These are phyloP conservation scores for Trichophyton mentagrophytes DNA, from an alignment of 2,329 filamentous ascomycete species.

Conservation along the genomic window DNA sequence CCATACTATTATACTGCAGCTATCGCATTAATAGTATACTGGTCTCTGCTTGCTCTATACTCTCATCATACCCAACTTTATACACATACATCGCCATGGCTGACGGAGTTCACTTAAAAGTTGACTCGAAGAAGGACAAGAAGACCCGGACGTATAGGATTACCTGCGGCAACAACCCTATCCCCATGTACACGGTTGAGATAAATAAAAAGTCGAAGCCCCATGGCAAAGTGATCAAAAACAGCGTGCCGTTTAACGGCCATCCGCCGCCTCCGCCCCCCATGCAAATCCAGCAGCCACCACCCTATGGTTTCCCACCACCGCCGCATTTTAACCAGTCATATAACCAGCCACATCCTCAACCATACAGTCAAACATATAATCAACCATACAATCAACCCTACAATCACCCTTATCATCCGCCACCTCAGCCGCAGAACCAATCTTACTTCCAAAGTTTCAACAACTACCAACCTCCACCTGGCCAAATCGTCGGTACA, in stretches of 20 bases:
- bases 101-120: not conserved
- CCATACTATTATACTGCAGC: not conserved
- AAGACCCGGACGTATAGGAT: conserved; percentile 1
- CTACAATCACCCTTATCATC: not conserved
- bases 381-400: conserved; percentile 1
- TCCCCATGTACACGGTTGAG: conserved; percentile 9
- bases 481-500: conserved; percentile 5
- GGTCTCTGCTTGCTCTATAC: too few relatives aligned
- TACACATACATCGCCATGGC: not conserved
- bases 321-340: not conserved
- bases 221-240: conserved; percentile 6
- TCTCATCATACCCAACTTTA: not conserved
- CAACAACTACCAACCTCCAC: conserved; percentile 3
- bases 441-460: not conserved
- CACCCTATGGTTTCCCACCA: not conserved
- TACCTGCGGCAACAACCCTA: conserved; percentile 5
- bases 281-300: not conserved
- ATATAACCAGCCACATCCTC: not conserved
- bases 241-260: not conserved
- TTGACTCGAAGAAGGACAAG: not conserved
- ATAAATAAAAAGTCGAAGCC: conserved; percentile 8
- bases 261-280: not conserved
- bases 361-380: not conserved
- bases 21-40: not conserved
- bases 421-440: not conserved